Base-by-base conservation (phyloP, 331 rosid genomes). In the Pyracantha coccinea region DNA sequence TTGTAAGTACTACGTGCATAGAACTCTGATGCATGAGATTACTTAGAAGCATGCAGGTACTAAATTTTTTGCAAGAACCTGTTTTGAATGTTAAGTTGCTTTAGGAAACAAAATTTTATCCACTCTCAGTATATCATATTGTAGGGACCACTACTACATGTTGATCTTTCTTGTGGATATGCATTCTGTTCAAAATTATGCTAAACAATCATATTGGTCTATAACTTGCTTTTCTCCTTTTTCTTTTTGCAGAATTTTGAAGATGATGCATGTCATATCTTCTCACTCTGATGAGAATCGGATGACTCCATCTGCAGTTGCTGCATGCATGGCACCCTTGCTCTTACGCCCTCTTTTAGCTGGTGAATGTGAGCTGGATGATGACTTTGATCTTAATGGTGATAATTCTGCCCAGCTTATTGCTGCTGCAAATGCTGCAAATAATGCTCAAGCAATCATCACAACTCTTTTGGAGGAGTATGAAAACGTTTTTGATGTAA, bases 301-400 rank as follows among this genome's bases (percentile, higher is more conserved):
- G 82, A 95, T 95, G 99, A 89, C 86, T 80, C 85, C 92, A 66
- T 92, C 99, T 81, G 99, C 99, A 73, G 97, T 95, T 82, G 96
- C 99, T 86, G 98, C 99, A 77, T 95, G 99, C 89, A 95, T 95
- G 99, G 97, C 99, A 29, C 99, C 99, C 71, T 92, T 95, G 86
- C 98, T 95, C 59, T 88, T 95, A 70, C 87, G 99, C 29, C 98
- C 99, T 83, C 73, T 95, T 54, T 90, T 95, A 80, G 96, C 98
- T 27, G 97, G 99, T 20, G 98, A 95, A 82, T 95, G 97, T 86
- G 99, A 92, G 83, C 67, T 92, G 79, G 99, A 95, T 80, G 99
- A 90, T 84, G 97, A 90, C 58, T 95, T 95, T 83, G 96, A 92
- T 84, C 79, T 68, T 29, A 92, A 71, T 75, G 97, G 99, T 60